These are phyloP conservation scores for Quercus tomentella DNA, from an alignment of 331 rosid species.

Conservation along the genomic window DNA sequence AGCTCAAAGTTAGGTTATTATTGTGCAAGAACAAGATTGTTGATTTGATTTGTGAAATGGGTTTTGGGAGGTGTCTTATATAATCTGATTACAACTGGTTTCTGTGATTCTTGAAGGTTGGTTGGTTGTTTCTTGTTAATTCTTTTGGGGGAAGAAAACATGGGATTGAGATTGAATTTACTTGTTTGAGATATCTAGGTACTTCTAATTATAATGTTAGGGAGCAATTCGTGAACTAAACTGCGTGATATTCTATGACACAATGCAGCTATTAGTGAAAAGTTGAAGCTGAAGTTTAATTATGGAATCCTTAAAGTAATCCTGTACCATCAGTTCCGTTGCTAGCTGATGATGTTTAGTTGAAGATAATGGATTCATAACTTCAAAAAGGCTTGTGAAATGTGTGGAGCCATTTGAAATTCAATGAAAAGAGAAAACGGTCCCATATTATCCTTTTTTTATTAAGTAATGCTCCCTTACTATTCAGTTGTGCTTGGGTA, in stretches of 20 bases:
- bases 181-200: not conserved
- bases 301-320: not conserved
- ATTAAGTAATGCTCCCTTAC: not conserved
- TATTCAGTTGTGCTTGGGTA: not conserved
- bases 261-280: not conserved
- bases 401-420: not conserved
- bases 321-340: not conserved
- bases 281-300: not conserved
- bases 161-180: not conserved
- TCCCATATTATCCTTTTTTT: not conserved
- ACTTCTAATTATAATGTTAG: not conserved
- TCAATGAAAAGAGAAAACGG: not conserved
- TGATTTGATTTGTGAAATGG: not conserved
- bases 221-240: not conserved
- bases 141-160: not conserved
- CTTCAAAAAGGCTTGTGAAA: not conserved
- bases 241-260: not conserved
- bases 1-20: not conserved
- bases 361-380: not conserved
- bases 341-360: not conserved
- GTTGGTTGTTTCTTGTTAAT: not conserved
- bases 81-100: not conserved
- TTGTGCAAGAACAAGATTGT: not conserved
- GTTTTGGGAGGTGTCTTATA: not conserved
- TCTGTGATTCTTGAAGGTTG: not conserved